Evolutionary conservation across 805 yeast species (phyloP).

Genomic region (Kodamaea jinghongensis): DNA sequence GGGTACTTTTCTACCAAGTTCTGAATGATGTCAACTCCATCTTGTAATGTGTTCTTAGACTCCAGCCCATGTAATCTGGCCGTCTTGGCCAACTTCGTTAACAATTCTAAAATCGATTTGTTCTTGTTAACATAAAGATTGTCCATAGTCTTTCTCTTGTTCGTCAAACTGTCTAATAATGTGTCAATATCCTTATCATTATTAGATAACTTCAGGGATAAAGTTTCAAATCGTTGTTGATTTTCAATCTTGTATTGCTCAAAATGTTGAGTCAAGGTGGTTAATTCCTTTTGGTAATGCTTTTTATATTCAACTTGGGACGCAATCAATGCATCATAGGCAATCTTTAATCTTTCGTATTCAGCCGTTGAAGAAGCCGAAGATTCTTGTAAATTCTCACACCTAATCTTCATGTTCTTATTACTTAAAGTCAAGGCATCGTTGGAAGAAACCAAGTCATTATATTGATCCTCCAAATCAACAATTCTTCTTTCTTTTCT

Average conservation of each 20-base stretch:
- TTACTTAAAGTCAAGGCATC: conserved; percentile 50
- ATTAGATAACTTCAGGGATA: conserved; percentile 35
- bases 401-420: conserved; percentile 49
- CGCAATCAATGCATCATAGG: conserved; percentile 55
- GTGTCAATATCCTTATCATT: conserved; percentile 51
- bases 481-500: conserved; percentile 67
- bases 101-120: conserved; percentile 38
- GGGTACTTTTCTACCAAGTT: conserved; percentile 36
- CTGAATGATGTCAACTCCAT: conserved; percentile 46
- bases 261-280: conserved; percentile 34
- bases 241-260: conserved; percentile 36
- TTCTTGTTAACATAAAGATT: conserved; percentile 47
- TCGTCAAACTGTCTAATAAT: conserved; percentile 47
- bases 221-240: conserved; percentile 31
- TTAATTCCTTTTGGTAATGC: conserved; percentile 46
- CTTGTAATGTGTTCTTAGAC: conserved; percentile 41
- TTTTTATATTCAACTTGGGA: conserved; percentile 52
- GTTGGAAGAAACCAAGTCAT: conserved; percentile 43
- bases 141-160: conserved; percentile 49
- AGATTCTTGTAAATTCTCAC: conserved; percentile 46
- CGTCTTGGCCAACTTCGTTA: conserved; percentile 43
- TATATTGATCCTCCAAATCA: conserved; percentile 61
- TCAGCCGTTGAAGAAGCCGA: conserved; percentile 48
- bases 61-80: conserved; percentile 51
- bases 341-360: conserved; percentile 51